Evolutionary conservation across 2,329 filamentous ascomycete genomes (phyloP).

Genomic region (Claviceps capensis): DNA sequence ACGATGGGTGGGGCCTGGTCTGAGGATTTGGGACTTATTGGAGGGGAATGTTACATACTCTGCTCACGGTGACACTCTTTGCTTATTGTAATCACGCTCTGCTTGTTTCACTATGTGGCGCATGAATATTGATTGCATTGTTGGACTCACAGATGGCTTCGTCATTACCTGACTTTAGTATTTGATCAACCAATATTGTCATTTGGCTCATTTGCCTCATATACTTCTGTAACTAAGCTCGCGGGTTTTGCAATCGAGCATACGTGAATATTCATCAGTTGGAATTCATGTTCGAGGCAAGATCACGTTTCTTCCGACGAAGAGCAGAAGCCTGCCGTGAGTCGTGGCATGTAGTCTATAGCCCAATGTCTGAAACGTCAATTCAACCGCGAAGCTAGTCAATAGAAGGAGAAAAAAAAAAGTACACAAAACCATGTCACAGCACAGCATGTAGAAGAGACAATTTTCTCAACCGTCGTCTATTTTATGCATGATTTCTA

Average conservation of each 20-base stretch:
- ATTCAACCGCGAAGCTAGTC: not conserved
- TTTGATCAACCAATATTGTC: too few species aligned
- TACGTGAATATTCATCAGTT: too few species aligned
- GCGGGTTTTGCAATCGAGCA: too few species aligned
- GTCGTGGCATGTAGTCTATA: not conserved
- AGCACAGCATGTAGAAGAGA: not conserved
- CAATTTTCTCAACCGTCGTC: not conserved
- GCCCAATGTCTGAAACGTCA: not conserved
- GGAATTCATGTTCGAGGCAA: too few species aligned
- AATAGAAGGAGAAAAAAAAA: not conserved
- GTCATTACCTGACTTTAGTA: too few species aligned
- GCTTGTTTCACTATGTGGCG: not conserved
- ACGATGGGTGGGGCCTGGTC: conserved; percentile 2
- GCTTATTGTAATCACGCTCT: not conserved
- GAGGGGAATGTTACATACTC: not conserved
- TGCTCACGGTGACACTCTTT: too few species aligned
- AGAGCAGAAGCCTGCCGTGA: too few species aligned
- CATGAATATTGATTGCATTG: not conserved
- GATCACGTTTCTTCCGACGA: too few species aligned
- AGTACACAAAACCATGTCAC: not conserved
- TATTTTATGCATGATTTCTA: not conserved
- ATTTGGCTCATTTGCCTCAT: too few species aligned
- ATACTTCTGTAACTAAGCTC: too few species aligned
- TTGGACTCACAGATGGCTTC: too few species aligned
- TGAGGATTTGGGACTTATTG: not conserved